Evolutionary conservation across 192 early-diverging fungal species (phyloP).

Genomic region (Haplosporangium gracile): DNA sequence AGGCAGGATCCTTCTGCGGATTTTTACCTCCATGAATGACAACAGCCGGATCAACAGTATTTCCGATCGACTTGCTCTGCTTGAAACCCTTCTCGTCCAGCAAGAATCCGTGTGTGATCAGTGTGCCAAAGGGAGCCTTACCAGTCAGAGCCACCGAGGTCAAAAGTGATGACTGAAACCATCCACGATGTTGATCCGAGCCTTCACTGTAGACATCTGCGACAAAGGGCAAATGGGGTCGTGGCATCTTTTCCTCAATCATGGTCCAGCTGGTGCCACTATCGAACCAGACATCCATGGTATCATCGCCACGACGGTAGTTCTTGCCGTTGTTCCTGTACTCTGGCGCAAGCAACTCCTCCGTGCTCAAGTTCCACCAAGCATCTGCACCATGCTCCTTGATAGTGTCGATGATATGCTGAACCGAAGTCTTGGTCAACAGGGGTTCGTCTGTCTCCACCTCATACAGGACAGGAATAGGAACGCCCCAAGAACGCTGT

Average conservation of each 20-base stretch:
- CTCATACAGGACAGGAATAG: constrained; percentile 84
- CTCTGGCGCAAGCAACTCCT: constrained; percentile 70
- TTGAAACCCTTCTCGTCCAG: constrained; percentile 84
- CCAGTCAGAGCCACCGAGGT: constrained; percentile 78
- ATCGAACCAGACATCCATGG: constrained; percentile 93
- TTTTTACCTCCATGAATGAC: constrained; percentile 83
- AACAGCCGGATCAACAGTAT: constrained; percentile 73
- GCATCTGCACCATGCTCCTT: constrained; percentile 70
- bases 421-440: constrained; percentile 72
- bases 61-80: constrained; percentile 89
- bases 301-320: constrained; percentile 77
- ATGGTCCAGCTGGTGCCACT: constrained; percentile 84
- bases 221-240: constrained; percentile 50
- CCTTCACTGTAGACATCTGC: constrained; percentile 85
- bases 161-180: constrained; percentile 88
- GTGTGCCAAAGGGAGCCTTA: constrained; percentile 73
- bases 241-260: constrained; percentile 60
- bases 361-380: constrained; percentile 79
- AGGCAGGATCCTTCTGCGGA: constrained; percentile 75
- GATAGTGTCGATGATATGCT: constrained; percentile 73
- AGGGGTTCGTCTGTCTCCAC: constrained; percentile 70
- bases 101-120: constrained; percentile 89
- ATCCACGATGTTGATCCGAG: constrained; percentile 87
- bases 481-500: constrained; percentile 86
- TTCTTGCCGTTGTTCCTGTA: constrained; percentile 68